phyloP scores from a whole-genome alignment of 2,329 filamentous ascomycete genomes.

The Cryphonectria naterciae region DNA sequence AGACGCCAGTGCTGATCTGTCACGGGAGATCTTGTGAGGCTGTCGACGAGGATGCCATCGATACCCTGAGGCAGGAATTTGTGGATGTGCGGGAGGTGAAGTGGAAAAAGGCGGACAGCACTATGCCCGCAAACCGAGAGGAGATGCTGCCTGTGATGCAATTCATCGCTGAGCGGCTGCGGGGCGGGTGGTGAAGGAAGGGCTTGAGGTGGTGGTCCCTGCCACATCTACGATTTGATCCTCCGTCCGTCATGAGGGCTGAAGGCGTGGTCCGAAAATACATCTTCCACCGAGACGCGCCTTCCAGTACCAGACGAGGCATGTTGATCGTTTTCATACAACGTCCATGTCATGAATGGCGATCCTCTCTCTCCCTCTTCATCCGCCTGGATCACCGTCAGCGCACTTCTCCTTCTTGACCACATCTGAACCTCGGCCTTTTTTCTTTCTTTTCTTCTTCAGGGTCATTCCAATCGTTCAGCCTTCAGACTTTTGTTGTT shows the following conservation, averaged over 20 bases:
- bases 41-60: conserved; percentile 63
- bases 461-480: not conserved
- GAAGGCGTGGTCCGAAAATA: not conserved
- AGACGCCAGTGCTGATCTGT: conserved; percentile 67
- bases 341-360: not conserved
- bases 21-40: conserved; percentile 53
- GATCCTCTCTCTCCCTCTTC: not conserved
- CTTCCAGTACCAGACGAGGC: not conserved
- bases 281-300: not conserved
- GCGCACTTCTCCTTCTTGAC: not conserved
- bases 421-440: not conserved
- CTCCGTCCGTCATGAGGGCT: not conserved
- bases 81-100: conserved; percentile 67
- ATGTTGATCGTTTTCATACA: conserved; percentile 9
- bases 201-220: conserved; percentile 9
- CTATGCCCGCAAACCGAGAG: conserved; percentile 80
- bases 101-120: conserved; percentile 73
- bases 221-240: not conserved
- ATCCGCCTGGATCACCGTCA: not conserved
- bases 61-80: conserved; percentile 69
- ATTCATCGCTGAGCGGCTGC: conserved; percentile 71
- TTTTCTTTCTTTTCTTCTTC: accelerated
- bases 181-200: conserved; percentile 33
- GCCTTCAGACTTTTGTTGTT: not conserved
- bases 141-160: conserved; percentile 92